These are phyloP conservation scores for Biscogniauxia mediterranea DNA, from an alignment of 2,329 filamentous ascomycete genomes.

Conservation along the genomic window DNA sequence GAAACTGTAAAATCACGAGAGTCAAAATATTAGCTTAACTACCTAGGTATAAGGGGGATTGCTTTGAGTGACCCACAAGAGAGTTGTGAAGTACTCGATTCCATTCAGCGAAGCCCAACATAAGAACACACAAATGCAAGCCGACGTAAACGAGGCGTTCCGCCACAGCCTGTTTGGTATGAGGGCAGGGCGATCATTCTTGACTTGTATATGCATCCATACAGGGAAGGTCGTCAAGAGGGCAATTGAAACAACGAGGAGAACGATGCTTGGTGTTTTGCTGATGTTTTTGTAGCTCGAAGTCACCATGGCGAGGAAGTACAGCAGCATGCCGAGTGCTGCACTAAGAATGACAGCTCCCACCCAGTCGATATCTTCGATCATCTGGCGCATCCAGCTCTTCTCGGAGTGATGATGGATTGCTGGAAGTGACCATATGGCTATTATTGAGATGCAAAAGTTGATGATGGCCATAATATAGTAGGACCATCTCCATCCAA, in stretches of 20 bases:
- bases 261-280: slow-evolving; percentile 36
- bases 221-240: slow-evolving; percentile 44
- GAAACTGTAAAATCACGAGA: slow-evolving; percentile 33
- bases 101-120: slow-evolving; percentile 41
- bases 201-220: slow-evolving; percentile 35
- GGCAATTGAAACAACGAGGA: slow-evolving; percentile 40
- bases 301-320: slow-evolving; percentile 44
- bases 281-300: slow-evolving; percentile 35
- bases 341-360: slow-evolving; percentile 40
- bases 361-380: slow-evolving; percentile 45
- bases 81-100: slow-evolving; percentile 42
- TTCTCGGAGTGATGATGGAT: slow-evolving; percentile 18
- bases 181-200: slow-evolving; percentile 36
- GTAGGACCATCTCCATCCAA: slow-evolving; percentile 38
- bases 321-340: slow-evolving; percentile 42
- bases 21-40: slow-evolving; percentile 2
- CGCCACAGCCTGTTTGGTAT: slow-evolving; percentile 58
- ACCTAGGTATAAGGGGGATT: too few relatives aligned
- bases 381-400: neutral
- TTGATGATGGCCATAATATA: slow-evolving; percentile 29
- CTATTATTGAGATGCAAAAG: slow-evolving; percentile 25
- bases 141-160: slow-evolving; percentile 49
- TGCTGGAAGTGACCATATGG: slow-evolving; percentile 29
- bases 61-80: slow-evolving; percentile 36
- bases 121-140: slow-evolving; percentile 47